Base-by-base conservation (phyloP, 768 basidiomycete genomes). In the Krasilnikovozyma curviuscula region DNA sequence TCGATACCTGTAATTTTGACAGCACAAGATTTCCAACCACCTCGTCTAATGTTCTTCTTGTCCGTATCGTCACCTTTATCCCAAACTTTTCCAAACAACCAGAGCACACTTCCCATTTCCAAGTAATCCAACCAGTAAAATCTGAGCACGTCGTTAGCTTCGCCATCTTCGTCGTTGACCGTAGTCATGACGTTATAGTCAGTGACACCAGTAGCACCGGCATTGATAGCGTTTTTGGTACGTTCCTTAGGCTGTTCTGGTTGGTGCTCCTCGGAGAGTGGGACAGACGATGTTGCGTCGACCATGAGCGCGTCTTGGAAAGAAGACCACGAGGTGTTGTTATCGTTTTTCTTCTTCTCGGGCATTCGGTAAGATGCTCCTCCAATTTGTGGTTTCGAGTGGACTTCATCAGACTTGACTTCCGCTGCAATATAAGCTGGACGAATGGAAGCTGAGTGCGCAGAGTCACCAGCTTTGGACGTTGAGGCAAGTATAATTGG, bases 121-220 rank as follows among this genome's bases (percentile, higher is more conserved):
- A 89, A 75, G 58, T 85, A 85, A 60, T 98, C 93, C 19, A 95
- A 69, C 93, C 93, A 98, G 69, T 79, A 98, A 70, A 98, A 88
- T 24, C 73, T 29, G 37, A 54, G 34, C 27, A 41, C 49, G 10
- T 48, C 44, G 18, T 57, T 50, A 40, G 53, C 40, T 19, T 56
- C 53, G n/a, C 46, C 39, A 7, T 56, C 48, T 12, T 55, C 55
- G 23, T 55, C 44, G 13, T 43, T 46, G 3, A 52, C 49, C 29
- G 48, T 49, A 14, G 51, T n/a, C n/a, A n/a, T n/a, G n/a, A n/a
- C n/a, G n/a, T n/a, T n/a, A n/a, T n/a, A n/a, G n/a, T n/a, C n/a
- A n/a, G n/a, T n/a, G n/a, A n/a, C n/a, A n/a, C n/a, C n/a, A n/a
- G n/a, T n/a, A n/a, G n/a, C n/a, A n/a, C n/a, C n/a, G n/a, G n/a